Conservation (phyloP, 2,329 filamentous ascomycete species). For the Exophiala sp. region DNA sequence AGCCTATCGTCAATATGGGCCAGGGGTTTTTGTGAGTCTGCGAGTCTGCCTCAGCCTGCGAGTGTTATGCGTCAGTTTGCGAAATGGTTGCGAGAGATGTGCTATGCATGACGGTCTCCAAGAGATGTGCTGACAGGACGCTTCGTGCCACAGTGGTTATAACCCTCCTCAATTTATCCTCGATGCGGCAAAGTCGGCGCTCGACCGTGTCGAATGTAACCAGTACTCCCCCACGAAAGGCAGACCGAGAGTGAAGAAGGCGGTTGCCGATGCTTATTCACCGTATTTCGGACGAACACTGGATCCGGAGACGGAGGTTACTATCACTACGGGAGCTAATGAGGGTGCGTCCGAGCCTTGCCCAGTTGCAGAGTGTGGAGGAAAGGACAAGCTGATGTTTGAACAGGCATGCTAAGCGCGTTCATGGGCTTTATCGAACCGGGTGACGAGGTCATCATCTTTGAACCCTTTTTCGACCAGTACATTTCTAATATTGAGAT, state of each 20-base stretch:
- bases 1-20: constrained; percentile 65
- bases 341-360: constrained; percentile 36
- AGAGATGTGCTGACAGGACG: neutral
- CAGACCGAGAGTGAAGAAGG: constrained; percentile 84
- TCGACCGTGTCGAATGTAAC: constrained; percentile 93
- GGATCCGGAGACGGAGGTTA: constrained; percentile 87
- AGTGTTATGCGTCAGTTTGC: no score
- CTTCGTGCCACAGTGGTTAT: constrained; percentile 59
- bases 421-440: constrained; percentile 97
- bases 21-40: constrained; percentile 56
- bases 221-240: constrained; percentile 94
- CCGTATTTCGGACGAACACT: constrained; percentile 79
- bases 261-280: constrained; percentile 87
- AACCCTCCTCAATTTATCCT: constrained; percentile 90
- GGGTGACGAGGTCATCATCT: constrained; percentile 94
- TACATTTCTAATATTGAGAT: constrained; percentile 99
- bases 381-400: neutral
- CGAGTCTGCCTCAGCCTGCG: neutral
- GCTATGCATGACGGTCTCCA: neutral
- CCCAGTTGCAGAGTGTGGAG: neutral
- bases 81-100: neutral
- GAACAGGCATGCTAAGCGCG: constrained; percentile 78
- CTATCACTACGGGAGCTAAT: constrained; percentile 72
- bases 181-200: constrained; percentile 82
- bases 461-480: constrained; percentile 99